phyloP scores from a whole-genome alignment of 306 rosid genomes.

The Corylus avellana region DNA sequence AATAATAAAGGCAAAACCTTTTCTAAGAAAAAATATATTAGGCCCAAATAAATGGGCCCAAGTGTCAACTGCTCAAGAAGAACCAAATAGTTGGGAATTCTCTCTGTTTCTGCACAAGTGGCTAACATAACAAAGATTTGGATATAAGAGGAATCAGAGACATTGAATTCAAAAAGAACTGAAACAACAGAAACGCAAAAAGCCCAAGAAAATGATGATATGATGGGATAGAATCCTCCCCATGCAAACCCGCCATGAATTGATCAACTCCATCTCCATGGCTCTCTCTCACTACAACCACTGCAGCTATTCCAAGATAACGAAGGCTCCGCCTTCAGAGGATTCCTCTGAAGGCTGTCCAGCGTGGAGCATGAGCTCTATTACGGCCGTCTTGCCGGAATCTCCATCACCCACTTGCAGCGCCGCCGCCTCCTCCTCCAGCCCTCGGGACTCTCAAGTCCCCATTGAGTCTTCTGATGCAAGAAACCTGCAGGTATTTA shows the following conservation, averaged over 20 bases:
- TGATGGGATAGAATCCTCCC: neutral
- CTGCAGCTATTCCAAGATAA: neutral
- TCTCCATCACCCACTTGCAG: constrained; percentile 48
- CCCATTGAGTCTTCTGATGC: constrained; percentile 40
- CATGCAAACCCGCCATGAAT: neutral
- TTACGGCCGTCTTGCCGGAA: constrained; percentile 39
- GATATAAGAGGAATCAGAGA: neutral
- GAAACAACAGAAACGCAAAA: neutral
- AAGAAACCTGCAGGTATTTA: constrained; percentile 40
- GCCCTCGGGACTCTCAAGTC: constrained; percentile 31
- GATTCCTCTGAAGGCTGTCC: constrained; percentile 7
- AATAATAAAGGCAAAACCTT: too few relatives aligned
- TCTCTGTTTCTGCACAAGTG: neutral
- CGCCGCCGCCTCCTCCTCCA: constrained; percentile 11
- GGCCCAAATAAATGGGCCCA: neutral
- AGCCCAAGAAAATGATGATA: constrained; percentile 4
- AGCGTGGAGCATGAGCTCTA: constrained; percentile 47
- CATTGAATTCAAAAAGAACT: neutral
- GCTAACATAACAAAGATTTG: neutral
- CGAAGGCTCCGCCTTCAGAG: neutral
- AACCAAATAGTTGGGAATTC: neutral
- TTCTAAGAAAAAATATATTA: too few relatives aligned
- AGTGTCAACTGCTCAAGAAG: neutral
- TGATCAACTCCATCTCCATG: neutral
- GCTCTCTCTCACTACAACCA: neutral